phyloP scores from a whole-genome alignment of 2,329 filamentous ascomycete species.

The Beauveria caledonica region DNA sequence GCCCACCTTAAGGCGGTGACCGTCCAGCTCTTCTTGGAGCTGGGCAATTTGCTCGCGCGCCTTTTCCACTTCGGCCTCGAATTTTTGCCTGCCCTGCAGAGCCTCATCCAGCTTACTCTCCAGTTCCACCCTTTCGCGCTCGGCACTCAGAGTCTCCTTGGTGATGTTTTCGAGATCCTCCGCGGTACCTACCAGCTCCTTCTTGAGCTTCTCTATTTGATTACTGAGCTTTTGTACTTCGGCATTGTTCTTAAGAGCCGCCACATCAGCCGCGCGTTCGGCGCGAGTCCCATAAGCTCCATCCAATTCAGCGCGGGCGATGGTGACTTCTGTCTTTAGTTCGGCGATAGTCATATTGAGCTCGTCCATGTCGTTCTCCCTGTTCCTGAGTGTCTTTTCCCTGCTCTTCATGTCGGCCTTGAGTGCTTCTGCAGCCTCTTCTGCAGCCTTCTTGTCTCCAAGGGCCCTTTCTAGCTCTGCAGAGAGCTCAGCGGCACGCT shows the following conservation, averaged over 20 bases:
- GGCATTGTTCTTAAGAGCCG: slow-evolving; percentile 41
- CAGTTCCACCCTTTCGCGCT: slow-evolving; percentile 41
- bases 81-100: slow-evolving; percentile 27
- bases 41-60: slow-evolving; percentile 28
- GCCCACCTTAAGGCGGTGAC: slow-evolving; percentile 37
- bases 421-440: slow-evolving; percentile 12
- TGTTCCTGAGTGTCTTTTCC: slow-evolving; percentile 37
- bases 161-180: slow-evolving; percentile 47
- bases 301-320: slow-evolving; percentile 54
- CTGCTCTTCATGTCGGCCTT: slow-evolving; percentile 23
- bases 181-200: slow-evolving; percentile 42
- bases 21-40: slow-evolving; percentile 45
- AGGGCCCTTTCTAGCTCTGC: slow-evolving; percentile 24
- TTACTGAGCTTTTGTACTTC: slow-evolving; percentile 37
- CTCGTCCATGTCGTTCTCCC: slow-evolving; percentile 42
- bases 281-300: slow-evolving; percentile 52
- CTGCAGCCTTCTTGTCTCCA: slow-evolving; percentile 13
- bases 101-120: slow-evolving; percentile 35
- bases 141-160: slow-evolving; percentile 40
- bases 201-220: slow-evolving; percentile 42
- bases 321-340: slow-evolving; percentile 53
- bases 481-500: slow-evolving; percentile 19
- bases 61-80: slow-evolving; percentile 34
- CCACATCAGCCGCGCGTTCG: slow-evolving; percentile 50
- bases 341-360: slow-evolving; percentile 46